Base-by-base conservation (phyloP, 2,329 filamentous ascomycete genomes). In the Alternaria gansuensis region DNA sequence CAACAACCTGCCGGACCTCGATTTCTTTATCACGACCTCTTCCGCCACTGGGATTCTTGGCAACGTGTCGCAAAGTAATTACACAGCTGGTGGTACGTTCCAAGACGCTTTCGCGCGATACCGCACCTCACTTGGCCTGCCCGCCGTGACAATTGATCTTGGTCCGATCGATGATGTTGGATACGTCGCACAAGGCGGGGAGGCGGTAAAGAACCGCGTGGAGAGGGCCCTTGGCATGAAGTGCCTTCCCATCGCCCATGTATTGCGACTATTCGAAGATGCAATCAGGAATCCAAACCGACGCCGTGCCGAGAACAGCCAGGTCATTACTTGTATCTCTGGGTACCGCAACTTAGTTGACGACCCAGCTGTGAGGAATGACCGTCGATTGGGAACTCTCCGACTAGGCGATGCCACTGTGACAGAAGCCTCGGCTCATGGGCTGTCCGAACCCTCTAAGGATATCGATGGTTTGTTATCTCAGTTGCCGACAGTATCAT, bases 101-200 rank as follows among this genome's bases (percentile, higher is more conserved):
- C 70, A 72, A 7, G 71, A 73, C 39, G 44, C 64, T 1, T 70
- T 75, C 26, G 62, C 54, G 1, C 51, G 60, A 4, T 70, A 67
- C 36, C 63, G 73, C 2, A 50, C 37, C 8, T 17, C 28, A 4
- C 56, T 46, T 2, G 64, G 66, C n/a, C 62, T 72, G 1, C 75
- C 80, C 3, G 82, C 81, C 80, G 0, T 75, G 5, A 33, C 59
- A 0, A 55, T 89, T 2, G 81, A 87, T 64, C 74, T 88, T 13
- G 84, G 84, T 0, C 79, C 80, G 1, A 79, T 88, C 8, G 71
- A 74, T 3, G 80, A 60, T 11, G 53, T 68, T 4, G 81, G 82
- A 1, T 78, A 74, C 51, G 65, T 82, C 3, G 29, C 43, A 33
- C 29, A 37, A 46, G 51, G 51, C 4, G 49, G 49, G 3, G 24